Percentiles rank a stretch among this genome's conserved stretches.
Evolutionary conservation across 164 flowering plant genomes (phyloP).

Genomic region (Litsea cubeba): DNA sequence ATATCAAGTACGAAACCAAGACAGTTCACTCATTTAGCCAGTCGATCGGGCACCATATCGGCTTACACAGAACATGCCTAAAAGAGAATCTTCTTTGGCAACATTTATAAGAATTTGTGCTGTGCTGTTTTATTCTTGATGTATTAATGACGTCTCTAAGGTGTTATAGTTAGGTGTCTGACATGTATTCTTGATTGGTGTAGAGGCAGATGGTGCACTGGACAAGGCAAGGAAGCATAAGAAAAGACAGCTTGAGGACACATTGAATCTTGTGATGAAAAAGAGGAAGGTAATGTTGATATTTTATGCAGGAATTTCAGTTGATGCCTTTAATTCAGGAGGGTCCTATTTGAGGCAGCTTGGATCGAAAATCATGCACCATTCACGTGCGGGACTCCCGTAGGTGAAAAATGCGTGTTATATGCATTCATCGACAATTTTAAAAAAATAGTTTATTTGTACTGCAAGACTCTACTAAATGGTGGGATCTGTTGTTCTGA

Average conservation of each 20-base stretch:
- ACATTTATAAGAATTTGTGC: not conserved
- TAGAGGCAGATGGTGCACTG: slow-evolving; percentile 98
- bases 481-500: not conserved
- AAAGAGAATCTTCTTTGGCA: too few species aligned
- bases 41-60: too few species aligned
- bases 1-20: too few species aligned
- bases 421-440: too few species aligned
- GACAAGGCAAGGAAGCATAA: slow-evolving; percentile 99
- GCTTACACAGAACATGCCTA: too few species aligned
- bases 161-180: not conserved
- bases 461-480: not conserved
- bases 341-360: too few species aligned
- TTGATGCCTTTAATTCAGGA: not conserved
- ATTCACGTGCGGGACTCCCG: too few species aligned
- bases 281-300: slow-evolving; percentile 70
- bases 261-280: slow-evolving; percentile 83
- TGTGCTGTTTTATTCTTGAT: not conserved
- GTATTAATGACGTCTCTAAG: not conserved
- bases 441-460: too few species aligned
- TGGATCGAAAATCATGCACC: too few species aligned
- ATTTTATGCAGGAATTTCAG: not conserved
- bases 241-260: slow-evolving; percentile 97
- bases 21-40: too few species aligned
- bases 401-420: too few species aligned
- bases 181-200: slow-evolving; percentile 16